A percentile compares a stretch with the other conserved stretches of the same genome.
Conservation (phyloP, 139 green algal genomes). For the Micractinium sp. region DNA sequence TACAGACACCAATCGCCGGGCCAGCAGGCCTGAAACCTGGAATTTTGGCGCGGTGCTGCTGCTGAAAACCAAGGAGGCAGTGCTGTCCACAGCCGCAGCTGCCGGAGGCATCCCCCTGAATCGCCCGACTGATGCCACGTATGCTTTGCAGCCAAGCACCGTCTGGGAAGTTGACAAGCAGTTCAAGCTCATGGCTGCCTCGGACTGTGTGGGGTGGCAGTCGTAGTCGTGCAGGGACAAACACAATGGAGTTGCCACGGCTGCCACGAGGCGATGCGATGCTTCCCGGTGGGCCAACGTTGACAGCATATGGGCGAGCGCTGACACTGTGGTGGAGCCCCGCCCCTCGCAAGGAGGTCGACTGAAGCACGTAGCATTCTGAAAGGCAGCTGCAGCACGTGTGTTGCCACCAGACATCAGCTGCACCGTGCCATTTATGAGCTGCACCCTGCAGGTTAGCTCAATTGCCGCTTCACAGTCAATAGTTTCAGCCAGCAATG, state of each 20-base stretch:
- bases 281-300: background rate
- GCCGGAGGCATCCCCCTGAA: no score
- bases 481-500: background rate
- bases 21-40: no score
- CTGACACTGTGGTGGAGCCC: no score
- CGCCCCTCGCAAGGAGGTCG: no score
- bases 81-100: no score
- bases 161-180: background rate
- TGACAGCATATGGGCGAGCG: background rate
- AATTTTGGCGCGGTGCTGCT: no score
- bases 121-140: background rate
- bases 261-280: background rate
- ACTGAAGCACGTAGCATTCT: no score
- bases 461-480: background rate
- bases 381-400: background rate
- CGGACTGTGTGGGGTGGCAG: background rate
- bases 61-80: no score
- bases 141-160: background rate
- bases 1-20: no score
- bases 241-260: background rate
- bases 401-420: background rate
- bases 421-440: background rate
- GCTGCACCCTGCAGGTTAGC: background rate
- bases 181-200: background rate
- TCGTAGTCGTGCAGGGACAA: background rate